Percentiles rank a stretch among this genome's conserved stretches.
Evolutionary conservation across 306 rosid genomes (phyloP).

Genomic region (Arachis stenosperma): DNA sequence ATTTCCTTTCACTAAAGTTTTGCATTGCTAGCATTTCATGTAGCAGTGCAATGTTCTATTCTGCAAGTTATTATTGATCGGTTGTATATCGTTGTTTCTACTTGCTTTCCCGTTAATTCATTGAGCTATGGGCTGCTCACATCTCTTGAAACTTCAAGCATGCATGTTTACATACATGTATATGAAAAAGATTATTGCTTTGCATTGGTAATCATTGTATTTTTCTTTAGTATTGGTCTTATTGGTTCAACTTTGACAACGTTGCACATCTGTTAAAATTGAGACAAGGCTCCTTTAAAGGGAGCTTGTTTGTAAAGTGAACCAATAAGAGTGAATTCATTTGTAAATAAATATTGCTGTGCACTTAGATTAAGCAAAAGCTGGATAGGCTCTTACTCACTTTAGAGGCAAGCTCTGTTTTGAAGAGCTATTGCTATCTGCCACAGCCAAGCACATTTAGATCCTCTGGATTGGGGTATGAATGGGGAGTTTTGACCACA

Average conservation of each 20-base stretch:
- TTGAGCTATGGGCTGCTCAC: not conserved
- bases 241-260: constrained; percentile 11
- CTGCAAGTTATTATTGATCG: constrained; percentile 16
- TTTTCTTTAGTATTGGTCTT: constrained; percentile 11
- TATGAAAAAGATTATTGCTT: constrained; percentile 8
- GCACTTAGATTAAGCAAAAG: not conserved
- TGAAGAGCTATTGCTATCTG: not conserved
- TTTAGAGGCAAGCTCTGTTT: no score
- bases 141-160: constrained; percentile 11
- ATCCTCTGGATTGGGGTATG: not conserved
- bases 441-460: not conserved
- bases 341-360: not conserved
- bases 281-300: not conserved
- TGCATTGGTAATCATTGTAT: not conserved
- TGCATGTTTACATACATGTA: constrained; percentile 12
- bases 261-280: not conserved
- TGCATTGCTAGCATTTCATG: constrained; percentile 26
- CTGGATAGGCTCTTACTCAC: not conserved
- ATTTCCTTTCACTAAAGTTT: constrained; percentile 7
- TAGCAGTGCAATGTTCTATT: constrained; percentile 16
- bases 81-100: constrained; percentile 18
- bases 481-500: not conserved
- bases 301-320: not conserved
- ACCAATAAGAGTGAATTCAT: not conserved
- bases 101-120: constrained; percentile 19